Evolutionary conservation across 208 protist species (phyloP), one percentile per base, ranked within the genome.

Genomic region (Trypanosoma rangeli): DNA sequence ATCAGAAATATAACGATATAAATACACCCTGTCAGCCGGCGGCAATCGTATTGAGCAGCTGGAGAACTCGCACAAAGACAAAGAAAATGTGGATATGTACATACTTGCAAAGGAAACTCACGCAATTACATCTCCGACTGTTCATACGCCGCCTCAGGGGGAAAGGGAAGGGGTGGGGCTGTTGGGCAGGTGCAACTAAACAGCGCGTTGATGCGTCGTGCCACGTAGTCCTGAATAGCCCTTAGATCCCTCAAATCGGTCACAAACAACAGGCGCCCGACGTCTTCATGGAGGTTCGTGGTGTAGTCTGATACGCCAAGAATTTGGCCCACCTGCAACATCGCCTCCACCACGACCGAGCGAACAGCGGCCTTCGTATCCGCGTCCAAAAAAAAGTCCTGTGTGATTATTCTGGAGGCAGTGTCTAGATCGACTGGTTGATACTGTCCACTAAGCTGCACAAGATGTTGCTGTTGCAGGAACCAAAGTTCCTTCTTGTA

Each of bases 321-420:
- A 60, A 82, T 64, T 9, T 67, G 58, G 46, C 80, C 74, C 39
- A 92, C 79, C 69, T 85, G 74, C 39, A 87, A 13, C 56, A 89
- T 56, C 28, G 83, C 65, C 26, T 87, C 75, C 33, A 89, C 66
- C 16, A 92, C 83, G 29, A 80, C 73, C 1, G 76, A 59, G 0
- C 83, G 78, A 65, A 92, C 81, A 49, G 86, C 86, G 29, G 82
- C 79, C 60, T 76, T 89, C 10, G 82, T 92, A 26, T 92, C 86
- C 12, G 65, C 65, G 68, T 92, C 86, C 9, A 86, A 65, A 46
- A 59, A 67, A n/a, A 78, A 77, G 46, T 77, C 86, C 52, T 80
- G 65, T 5, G 79, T 81, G 16, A 79, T 83, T 73, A 64, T 55
- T 28, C 85, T 20, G 20, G 74, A 66, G 20, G 76, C 62, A 37